Evolutionary conservation across 192 early-diverging fungal species (phyloP).

Genomic region (Globomyces pollinis-pini): DNA sequence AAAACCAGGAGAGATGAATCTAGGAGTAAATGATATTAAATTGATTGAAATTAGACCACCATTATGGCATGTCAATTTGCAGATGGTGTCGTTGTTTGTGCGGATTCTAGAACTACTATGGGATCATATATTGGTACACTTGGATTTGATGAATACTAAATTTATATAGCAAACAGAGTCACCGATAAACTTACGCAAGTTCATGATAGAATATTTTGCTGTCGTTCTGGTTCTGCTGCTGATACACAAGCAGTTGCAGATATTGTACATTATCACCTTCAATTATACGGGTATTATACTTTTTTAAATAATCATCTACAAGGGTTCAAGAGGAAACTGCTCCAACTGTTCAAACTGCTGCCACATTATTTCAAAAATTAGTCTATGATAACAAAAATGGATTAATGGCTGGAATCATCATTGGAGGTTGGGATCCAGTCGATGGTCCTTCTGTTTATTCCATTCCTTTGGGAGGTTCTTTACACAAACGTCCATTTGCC

Average conservation of each 20-base stretch:
- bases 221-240: constrained; percentile 93
- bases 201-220: constrained; percentile 94
- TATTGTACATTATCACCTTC: constrained; percentile 92
- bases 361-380: constrained; percentile 86
- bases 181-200: constrained; percentile 96
- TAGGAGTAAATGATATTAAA: constrained; percentile 78
- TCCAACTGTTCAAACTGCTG: constrained; percentile 81
- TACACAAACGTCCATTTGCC: constrained; percentile 87
- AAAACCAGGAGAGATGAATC: constrained; percentile 91
- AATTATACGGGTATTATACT: constrained; percentile 69
- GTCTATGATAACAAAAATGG: constrained; percentile 89
- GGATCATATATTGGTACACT: constrained; percentile 80
- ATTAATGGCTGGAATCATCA: constrained; percentile 89
- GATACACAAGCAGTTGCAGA: constrained; percentile 98
- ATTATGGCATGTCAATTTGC: constrained; percentile 91
- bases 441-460: constrained; percentile 83
- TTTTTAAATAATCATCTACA: constrained; percentile 12
- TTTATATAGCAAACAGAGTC: constrained; percentile 86
- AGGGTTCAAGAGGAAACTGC: constrained; percentile 76
- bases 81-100: constrained; percentile 91
- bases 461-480: constrained; percentile 85
- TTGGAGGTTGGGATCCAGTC: constrained; percentile 93
- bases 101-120: constrained; percentile 93
- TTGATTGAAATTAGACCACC: constrained; percentile 64
- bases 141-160: no score